Evolutionary conservation across 805 yeast species (phyloP).

Genomic region (Lachancea sp.): DNA sequence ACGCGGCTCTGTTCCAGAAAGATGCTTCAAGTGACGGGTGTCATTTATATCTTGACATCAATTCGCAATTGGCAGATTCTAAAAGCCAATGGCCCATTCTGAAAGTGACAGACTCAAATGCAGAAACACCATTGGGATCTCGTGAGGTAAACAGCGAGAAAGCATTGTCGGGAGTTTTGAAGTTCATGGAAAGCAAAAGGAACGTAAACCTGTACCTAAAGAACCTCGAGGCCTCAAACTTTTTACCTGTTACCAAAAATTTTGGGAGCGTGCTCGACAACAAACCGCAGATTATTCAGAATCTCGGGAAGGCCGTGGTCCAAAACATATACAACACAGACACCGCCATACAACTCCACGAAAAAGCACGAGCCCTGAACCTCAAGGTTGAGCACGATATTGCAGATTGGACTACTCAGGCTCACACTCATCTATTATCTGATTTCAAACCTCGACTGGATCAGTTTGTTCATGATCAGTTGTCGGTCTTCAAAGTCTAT

Average conservation of each 20-base stretch:
- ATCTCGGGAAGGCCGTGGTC: slow-evolving; percentile 12
- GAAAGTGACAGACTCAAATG: slow-evolving; percentile 8
- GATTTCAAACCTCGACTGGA: slow-evolving; percentile 25
- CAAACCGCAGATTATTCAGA: slow-evolving; percentile 13
- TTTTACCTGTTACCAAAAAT: slow-evolving; percentile 13
- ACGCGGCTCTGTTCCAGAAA: background rate
- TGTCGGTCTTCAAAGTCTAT: slow-evolving; percentile 32
- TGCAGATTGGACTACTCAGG: slow-evolving; percentile 25
- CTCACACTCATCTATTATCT: slow-evolving; percentile 30
- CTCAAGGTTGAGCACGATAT: slow-evolving; percentile 17
- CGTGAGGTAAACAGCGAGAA: slow-evolving; percentile 24
- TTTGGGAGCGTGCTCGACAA: slow-evolving; percentile 13
- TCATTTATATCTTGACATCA: slow-evolving; percentile 24
- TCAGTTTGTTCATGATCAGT: slow-evolving; percentile 21
- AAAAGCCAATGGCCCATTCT: slow-evolving; percentile 6
- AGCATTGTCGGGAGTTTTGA: slow-evolving; percentile 18
- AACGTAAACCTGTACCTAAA: slow-evolving; percentile 25
- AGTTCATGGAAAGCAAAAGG: slow-evolving; percentile 26
- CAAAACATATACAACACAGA: slow-evolving; percentile 12
- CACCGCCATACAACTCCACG: slow-evolving; percentile 15
- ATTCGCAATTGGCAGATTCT: background rate
- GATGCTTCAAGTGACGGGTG: slow-evolving; percentile 20
- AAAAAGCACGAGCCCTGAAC: slow-evolving; percentile 15
- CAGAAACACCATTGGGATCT: slow-evolving; percentile 1
- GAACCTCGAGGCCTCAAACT: slow-evolving; percentile 21